Percentiles rank a stretch among this genome's conserved stretches.
Evolutionary conservation across 352 stramenopile species (phyloP).

Genomic region (Globisporangium okanoganense): DNA sequence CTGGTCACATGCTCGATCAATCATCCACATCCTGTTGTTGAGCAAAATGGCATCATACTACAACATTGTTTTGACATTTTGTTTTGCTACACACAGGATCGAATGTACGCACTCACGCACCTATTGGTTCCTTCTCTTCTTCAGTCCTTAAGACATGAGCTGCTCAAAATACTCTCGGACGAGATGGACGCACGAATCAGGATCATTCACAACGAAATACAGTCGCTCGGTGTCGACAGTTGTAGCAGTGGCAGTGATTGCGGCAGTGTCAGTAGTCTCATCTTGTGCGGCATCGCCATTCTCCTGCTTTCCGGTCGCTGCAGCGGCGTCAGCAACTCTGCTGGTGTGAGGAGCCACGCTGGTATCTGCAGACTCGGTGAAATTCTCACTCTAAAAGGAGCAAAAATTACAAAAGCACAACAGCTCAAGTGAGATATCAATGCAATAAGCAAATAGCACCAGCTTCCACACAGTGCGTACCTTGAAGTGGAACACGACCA

Average conservation of each 20-base stretch:
- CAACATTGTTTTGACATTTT: not conserved
- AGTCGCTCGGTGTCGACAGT: constrained; percentile 2
- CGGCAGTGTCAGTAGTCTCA: not conserved
- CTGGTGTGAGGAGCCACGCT: not conserved
- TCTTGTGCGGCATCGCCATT: not conserved
- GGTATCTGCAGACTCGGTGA: constrained; percentile 3
- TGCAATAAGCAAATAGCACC: not conserved
- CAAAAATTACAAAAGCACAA: not conserved
- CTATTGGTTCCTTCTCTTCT: not conserved
- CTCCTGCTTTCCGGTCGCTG: not conserved
- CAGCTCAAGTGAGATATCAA: not conserved
- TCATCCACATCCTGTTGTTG: not conserved
- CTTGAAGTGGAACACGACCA: constrained; percentile 73
- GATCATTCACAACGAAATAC: constrained; percentile 17
- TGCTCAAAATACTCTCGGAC: constrained; percentile 18
- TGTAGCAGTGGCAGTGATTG: not conserved
- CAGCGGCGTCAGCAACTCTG: not conserved
- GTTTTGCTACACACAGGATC: not conserved
- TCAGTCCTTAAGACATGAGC: constrained; percentile 8
- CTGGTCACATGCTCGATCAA: too few species aligned
- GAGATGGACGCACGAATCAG: constrained; percentile 15
- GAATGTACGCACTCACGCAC: not conserved
- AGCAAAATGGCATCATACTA: not conserved
- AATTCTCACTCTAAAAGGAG: constrained; percentile 3
- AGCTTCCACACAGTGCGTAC: constrained; percentile 23